A percentile compares a stretch with the other conserved stretches of the same genome.
These are phyloP conservation scores for Tephrocybe sp. DNA, from an alignment of 768 basidiomycete species.

Conservation along the genomic window DNA sequence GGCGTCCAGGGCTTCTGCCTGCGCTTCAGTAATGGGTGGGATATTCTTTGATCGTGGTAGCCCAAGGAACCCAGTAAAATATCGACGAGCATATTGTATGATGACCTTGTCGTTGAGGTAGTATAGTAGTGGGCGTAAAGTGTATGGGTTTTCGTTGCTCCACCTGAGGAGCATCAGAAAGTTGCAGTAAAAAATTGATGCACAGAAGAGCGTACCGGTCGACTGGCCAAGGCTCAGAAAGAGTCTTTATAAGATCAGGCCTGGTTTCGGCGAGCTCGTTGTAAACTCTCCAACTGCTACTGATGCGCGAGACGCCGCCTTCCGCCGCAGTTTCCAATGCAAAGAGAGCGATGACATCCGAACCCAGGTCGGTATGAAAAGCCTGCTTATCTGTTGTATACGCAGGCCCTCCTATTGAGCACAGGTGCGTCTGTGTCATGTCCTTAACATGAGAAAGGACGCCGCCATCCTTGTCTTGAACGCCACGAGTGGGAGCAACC, in stretches of 20 bases:
- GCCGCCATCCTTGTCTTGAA: conserved; percentile 20
- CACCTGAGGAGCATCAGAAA: conserved; percentile 25
- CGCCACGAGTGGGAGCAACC: conserved; percentile 17
- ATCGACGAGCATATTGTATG: conserved; percentile 44
- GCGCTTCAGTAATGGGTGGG: conserved; percentile 46
- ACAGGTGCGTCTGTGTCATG: conserved; percentile 14
- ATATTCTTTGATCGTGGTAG: conserved; percentile 33
- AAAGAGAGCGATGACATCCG: conserved; percentile 28
- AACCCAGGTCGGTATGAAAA: conserved; percentile 21
- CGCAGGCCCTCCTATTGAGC: conserved; percentile 20
- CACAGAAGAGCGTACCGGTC: conserved; percentile 29
- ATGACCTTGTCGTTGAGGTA: conserved; percentile 36
- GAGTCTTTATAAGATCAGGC: conserved; percentile 40
- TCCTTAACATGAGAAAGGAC: conserved; percentile 25
- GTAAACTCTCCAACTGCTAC: conserved; percentile 41
- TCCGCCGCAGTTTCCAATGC: conserved; percentile 39
- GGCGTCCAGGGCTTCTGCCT: conserved; percentile 44
- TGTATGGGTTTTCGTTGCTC: conserved; percentile 30
- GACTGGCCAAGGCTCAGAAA: conserved; percentile 40
- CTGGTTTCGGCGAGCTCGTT: conserved; percentile 44
- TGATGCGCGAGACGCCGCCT: conserved; percentile 44
- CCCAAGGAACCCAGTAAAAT: conserved; percentile 34
- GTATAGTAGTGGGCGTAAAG: conserved; percentile 37
- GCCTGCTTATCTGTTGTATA: conserved; percentile 25
- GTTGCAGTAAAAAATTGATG: not conserved